Base-by-base conservation (phyloP, 495 filamentous ascomycete genomes). In the Neurospora pannonica region DNA sequence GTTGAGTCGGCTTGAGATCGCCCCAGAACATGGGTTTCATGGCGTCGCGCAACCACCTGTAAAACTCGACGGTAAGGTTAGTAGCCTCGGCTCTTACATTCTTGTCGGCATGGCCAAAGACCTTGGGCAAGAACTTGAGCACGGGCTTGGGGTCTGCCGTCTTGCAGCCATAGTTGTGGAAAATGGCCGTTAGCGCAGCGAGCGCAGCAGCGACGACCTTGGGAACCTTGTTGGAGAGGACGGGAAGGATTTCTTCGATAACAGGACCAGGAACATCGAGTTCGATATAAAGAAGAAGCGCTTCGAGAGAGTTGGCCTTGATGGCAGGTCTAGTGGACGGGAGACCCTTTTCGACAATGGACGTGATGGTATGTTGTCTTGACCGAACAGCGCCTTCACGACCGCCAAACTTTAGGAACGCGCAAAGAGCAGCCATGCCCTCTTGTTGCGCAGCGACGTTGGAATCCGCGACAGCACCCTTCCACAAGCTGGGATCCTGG, bases 21-120 rank as follows among this genome's bases (percentile, higher is more conserved):
- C 89, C 89, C 94, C 95, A 99, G 80, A 99, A 99, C 80, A 97
- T 90, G 21, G 95, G 93, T 81, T 99, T 99, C 88, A 99, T 98
- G 3, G 95, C 97, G 73, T 99, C 97, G 74, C 93, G 92, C 38
- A 99, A 87, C 97, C 97, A 99, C 81, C 97, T 87, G 83, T 98
- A 99, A 62, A 99, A 89, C 78, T 98, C 97, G 70, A 97, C 95
- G 0, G 94, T 91, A 38, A 99, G 86, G 76, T 92, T 94, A 70
- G 96, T 95, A 37, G 94, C 93, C 82, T 98, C 97, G 2, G 95
- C 94, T 78, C 97, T 91, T 17, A 99, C 97, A 80, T 98, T 98
- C 82, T 99, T 99, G 86, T 99, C 97, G 5, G 97, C 95, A 81
- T 98, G 96, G 17, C 93, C 93, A 77, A 97, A 99, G 24, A 91